phyloP scores from a whole-genome alignment of 306 rosid genomes.

The Benincasa hispida region DNA sequence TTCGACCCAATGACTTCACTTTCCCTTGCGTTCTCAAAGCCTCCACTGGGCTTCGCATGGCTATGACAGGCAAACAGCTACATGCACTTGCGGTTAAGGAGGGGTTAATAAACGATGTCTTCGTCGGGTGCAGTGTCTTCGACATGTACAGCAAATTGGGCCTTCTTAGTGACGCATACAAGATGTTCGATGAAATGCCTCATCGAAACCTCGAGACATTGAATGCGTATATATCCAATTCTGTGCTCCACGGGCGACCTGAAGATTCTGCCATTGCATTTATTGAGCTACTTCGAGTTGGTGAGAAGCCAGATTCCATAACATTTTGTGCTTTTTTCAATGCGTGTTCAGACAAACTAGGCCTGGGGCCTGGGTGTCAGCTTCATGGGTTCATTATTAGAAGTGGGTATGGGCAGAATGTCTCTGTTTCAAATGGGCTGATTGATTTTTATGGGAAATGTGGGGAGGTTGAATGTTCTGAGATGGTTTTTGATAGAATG shows the following conservation, averaged over 20 bases:
- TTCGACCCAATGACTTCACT: conserved; percentile 79
- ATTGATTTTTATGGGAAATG: conserved; percentile 85
- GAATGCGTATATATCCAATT: conserved; percentile 78
- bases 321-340: conserved; percentile 71
- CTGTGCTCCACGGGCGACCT: conserved; percentile 44
- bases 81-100: conserved; percentile 59
- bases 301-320: conserved; percentile 50
- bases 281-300: conserved; percentile 35
- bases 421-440: conserved; percentile 58
- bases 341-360: conserved; percentile 46
- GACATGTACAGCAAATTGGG: conserved; percentile 70
- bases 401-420: conserved; percentile 33
- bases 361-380: conserved; percentile 46
- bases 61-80: conserved; percentile 42
- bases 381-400: conserved; percentile 49
- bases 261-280: conserved; percentile 30
- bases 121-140: conserved; percentile 73
- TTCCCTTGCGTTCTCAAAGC: conserved; percentile 75
- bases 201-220: conserved; percentile 49
- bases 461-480: conserved; percentile 33
- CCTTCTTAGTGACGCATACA: conserved; percentile 35
- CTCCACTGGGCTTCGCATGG: conserved; percentile 34
- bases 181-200: conserved; percentile 75
- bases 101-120: conserved; percentile 51
- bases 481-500: conserved; percentile 43